Evolutionary conservation across 768 basidiomycete genomes (phyloP).

Genomic region (Kwoniella mangroviensis): DNA sequence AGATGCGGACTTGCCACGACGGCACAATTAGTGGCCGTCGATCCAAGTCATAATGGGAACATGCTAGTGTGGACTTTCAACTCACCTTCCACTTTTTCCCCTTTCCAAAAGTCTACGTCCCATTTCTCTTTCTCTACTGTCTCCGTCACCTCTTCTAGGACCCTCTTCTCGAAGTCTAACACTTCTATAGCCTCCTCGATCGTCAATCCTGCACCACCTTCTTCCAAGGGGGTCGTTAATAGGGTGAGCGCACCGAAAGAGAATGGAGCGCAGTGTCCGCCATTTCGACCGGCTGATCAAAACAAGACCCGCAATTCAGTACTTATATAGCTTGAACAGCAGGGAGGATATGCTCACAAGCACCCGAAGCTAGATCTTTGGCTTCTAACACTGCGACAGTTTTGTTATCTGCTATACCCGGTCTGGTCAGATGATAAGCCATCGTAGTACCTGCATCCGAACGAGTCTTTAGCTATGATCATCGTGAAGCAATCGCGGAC

Average conservation of each 20-base stretch:
- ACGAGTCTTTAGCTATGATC: neutral
- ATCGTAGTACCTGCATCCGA: slow-evolving; percentile 33
- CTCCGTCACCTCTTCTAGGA: slow-evolving; percentile 36
- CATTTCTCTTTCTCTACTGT: slow-evolving; percentile 38
- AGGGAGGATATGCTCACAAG: slow-evolving; percentile 22
- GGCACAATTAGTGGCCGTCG: neutral
- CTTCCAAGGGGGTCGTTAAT: slow-evolving; percentile 24
- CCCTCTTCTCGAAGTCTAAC: slow-evolving; percentile 42
- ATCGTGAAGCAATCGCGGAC: neutral
- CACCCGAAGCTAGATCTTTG: slow-evolving; percentile 46
- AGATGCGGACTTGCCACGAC: slow-evolving; percentile 5
- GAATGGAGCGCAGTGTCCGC: slow-evolving; percentile 39
- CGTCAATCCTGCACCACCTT: slow-evolving; percentile 44
- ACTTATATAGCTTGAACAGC: neutral
- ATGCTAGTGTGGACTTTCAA: neutral
- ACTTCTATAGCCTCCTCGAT: slow-evolving; percentile 39
- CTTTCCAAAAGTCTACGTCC: slow-evolving; percentile 47
- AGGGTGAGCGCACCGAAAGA: slow-evolving; percentile 29
- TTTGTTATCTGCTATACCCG: slow-evolving; percentile 25
- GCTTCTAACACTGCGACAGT: slow-evolving; percentile 36
- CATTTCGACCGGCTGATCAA: slow-evolving; percentile 38
- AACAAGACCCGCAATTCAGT: neutral
- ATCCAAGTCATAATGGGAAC: neutral
- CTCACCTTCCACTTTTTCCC: slow-evolving; percentile 43
- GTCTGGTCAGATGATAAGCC: slow-evolving; percentile 42